phyloP scores from a whole-genome alignment of 345 rosid species.

The Eucalyptus dawsonii region DNA sequence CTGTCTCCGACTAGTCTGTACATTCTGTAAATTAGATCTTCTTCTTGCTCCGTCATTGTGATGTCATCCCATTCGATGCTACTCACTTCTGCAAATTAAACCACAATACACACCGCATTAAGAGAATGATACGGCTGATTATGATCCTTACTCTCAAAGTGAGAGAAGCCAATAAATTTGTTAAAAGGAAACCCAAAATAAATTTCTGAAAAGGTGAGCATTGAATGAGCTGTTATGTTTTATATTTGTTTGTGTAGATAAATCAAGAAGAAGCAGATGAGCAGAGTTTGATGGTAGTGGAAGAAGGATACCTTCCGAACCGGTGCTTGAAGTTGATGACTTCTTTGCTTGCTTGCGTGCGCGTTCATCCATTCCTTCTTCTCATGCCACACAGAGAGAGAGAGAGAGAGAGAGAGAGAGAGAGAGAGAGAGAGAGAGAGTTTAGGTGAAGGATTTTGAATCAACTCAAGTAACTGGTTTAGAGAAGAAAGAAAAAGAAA shows the following conservation, averaged over 20 bases:
- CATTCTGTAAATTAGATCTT: constrained; percentile 42
- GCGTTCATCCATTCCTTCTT: background rate
- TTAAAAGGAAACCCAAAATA: background rate
- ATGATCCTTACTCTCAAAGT: background rate
- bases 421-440: background rate
- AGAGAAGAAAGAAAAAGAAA: background rate
- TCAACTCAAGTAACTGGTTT: background rate
- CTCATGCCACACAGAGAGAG: background rate
- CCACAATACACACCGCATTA: background rate
- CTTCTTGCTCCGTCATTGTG: constrained; percentile 37
- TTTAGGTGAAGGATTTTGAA: background rate
- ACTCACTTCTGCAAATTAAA: constrained; percentile 24
- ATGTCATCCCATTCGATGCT: constrained; percentile 32
- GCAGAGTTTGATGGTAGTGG: background rate
- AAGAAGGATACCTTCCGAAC: background rate
- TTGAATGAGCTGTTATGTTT: background rate
- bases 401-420: background rate
- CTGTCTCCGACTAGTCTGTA: constrained; percentile 43
- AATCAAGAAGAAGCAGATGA: background rate
- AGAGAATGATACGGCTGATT: background rate
- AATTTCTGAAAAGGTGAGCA: background rate
- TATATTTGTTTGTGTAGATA: background rate
- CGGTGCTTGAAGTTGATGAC: background rate
- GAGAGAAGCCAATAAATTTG: background rate
- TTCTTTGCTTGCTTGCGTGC: background rate